phyloP scores from a whole-genome alignment of 306 rosid genomes.

The Malus orientalis region DNA sequence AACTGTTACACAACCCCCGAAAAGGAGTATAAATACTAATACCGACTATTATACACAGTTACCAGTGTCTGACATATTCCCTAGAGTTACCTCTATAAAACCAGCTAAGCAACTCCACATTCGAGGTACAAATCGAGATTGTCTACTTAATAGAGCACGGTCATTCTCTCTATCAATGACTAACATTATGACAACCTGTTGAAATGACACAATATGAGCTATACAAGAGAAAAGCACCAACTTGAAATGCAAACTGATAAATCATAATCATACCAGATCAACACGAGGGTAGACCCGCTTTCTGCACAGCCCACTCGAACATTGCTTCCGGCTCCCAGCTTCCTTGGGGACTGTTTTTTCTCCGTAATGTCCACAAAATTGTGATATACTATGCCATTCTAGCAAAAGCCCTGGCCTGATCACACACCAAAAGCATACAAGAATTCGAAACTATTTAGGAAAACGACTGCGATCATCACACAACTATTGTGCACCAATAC shows the following conservation, averaged over 20 bases:
- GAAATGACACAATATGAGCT: neutral
- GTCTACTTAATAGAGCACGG: conserved; percentile 58
- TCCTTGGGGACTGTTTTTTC: conserved; percentile 59
- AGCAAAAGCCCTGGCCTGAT: conserved; percentile 81
- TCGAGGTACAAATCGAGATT: conserved; percentile 45
- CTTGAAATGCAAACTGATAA: conserved; percentile 4
- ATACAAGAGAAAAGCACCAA: conserved; percentile 1
- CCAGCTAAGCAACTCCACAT: conserved; percentile 93
- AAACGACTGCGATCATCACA: neutral
- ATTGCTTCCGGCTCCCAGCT: conserved; percentile 78
- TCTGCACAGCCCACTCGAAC: conserved; percentile 67
- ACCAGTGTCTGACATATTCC: neutral
- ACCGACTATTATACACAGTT: neutral
- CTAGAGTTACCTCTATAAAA: conserved; percentile 56
- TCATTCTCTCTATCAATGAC: conserved; percentile 78
- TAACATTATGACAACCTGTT: conserved; percentile 87
- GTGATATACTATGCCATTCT: conserved; percentile 70
- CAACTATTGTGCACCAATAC: neutral
- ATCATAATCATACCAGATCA: conserved; percentile 57
- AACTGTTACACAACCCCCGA: neutral
- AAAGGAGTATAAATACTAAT: neutral
- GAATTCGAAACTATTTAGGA: neutral
- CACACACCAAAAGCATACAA: conserved; percentile 15
- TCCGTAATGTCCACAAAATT: conserved; percentile 84
- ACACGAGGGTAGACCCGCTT: conserved; percentile 79